A percentile compares a stretch with the other conserved stretches of the same genome.
Conservation (phyloP, 2,329 filamentous ascomycete genomes). For the Periconia sp. region DNA sequence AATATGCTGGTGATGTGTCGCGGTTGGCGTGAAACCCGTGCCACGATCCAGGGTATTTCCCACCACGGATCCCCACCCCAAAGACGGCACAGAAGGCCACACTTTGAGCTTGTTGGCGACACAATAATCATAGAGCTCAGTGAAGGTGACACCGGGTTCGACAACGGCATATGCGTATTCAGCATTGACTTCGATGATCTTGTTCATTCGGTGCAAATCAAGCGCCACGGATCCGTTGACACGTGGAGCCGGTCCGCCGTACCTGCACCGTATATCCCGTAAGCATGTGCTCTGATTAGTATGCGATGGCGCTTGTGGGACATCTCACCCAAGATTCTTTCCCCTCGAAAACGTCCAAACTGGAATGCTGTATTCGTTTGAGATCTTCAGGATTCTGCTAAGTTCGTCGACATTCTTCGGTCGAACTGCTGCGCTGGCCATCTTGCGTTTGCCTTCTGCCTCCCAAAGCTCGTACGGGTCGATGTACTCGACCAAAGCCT, state of each 20-base stretch:
- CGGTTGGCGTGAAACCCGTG: slow-evolving; percentile 49
- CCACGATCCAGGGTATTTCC: slow-evolving; percentile 51
- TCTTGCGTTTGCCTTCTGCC: slow-evolving; percentile 45
- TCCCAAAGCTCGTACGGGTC: slow-evolving; percentile 56
- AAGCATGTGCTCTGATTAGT: too few relatives aligned
- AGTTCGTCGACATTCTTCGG: slow-evolving; percentile 32
- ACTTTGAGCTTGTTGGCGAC: slow-evolving; percentile 36
- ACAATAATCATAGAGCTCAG: slow-evolving; percentile 40
- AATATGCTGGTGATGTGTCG: slow-evolving; percentile 46
- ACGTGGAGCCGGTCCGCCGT: slow-evolving; percentile 37
- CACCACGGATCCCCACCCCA: slow-evolving; percentile 44
- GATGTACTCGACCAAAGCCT: slow-evolving; percentile 52
- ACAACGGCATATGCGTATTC: slow-evolving; percentile 54
- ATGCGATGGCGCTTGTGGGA: background rate
- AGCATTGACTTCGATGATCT: slow-evolving; percentile 53
- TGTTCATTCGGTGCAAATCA: slow-evolving; percentile 50
- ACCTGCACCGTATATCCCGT: slow-evolving; percentile 22
- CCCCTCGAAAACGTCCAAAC: slow-evolving; percentile 41
- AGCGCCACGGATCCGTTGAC: slow-evolving; percentile 46
- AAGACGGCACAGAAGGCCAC: slow-evolving; percentile 40
- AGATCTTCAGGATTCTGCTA: slow-evolving; percentile 26
- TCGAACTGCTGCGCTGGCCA: slow-evolving; percentile 54
- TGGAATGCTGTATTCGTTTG: slow-evolving; percentile 33
- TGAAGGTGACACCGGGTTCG: slow-evolving; percentile 42
- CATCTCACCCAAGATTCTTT: slow-evolving; percentile 44